Base-by-base conservation (phyloP, 805 yeast genomes). In the Ogataea methylovora region DNA sequence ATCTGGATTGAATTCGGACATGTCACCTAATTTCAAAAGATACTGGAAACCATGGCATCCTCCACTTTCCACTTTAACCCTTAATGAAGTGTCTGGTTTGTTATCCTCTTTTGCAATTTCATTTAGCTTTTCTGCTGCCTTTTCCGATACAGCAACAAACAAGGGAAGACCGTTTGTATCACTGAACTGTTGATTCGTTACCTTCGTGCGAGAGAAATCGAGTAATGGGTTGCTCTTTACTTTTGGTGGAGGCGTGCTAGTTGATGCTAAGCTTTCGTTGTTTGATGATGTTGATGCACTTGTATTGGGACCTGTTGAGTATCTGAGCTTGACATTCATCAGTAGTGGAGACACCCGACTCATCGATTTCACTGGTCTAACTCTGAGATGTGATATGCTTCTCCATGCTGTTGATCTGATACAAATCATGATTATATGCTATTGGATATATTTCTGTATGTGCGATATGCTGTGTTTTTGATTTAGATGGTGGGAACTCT, bases 41-140 rank as follows among this genome's bases (percentile, higher is more conserved):
- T 92, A 92, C 58, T 92, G 97, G 59, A 85, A 92, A 14, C 98
- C 98, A 56, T 92, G 98, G 55, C 98, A 92, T 2, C 98, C 98
- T 8, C 98, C 98, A 50, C 94, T 82, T 47, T 87, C 96, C 8
- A 92, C 97, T 10, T 68, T 62, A 4, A 90, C 74, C 33, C 82
- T 65, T 14, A 90, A 61, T 0, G 86, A 85, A n/a, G 77, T 49
- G 23, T 75, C 61, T 1, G 76, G 73, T 34, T 79, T 71, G 8
- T 61, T 44, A 36, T 84, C 94, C 8, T 62, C 64, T 6, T 52
- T 45, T 10, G 76, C 67, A 8, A 85, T 67, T 3, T 45, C 46
- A 20, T 66, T 67, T 28, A 85, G 60, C 52, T 80, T 82, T 8
- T 51, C 52, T 20, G 67, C 58, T 2, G 80, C 80, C 13, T 63